Evolutionary conservation across 495 filamentous ascomycete species (phyloP).

Genomic region (Lophiotrema nucula): DNA sequence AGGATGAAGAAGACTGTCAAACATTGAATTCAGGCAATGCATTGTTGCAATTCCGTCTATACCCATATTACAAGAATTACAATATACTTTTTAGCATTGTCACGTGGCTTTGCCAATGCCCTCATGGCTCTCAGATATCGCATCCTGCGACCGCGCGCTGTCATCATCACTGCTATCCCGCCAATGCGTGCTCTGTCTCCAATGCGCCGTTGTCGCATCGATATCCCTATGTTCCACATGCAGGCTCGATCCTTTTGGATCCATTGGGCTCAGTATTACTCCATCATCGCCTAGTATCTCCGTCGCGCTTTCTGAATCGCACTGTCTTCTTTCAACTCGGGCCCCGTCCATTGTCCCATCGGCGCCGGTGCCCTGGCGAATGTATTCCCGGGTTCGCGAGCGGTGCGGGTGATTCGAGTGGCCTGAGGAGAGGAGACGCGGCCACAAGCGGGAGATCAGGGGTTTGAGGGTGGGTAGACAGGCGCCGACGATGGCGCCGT

Average conservation of each 20-base stretch:
- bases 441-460: background rate
- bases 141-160: no score
- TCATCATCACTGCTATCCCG: background rate
- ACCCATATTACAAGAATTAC: no score
- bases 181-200: background rate
- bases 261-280: background rate
- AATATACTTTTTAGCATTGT: no score
- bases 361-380: background rate
- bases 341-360: no score
- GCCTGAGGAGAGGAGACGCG: background rate
- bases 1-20: no score
- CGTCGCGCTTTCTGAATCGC: background rate
- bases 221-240: background rate
- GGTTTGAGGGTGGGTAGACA: slow-evolving; percentile 3
- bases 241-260: background rate
- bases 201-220: background rate
- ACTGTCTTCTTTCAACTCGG: no score
- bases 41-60: no score
- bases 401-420: no score
- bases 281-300: background rate
- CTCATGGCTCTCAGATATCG: no score
- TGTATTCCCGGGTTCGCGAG: no score
- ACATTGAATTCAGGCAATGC: no score
- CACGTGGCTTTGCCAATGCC: no score
- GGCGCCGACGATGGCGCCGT: background rate